These are phyloP conservation scores for Magnusiomyces suaveolens DNA, from an alignment of 1,139 yeast genomes.

Conservation along the genomic window DNA sequence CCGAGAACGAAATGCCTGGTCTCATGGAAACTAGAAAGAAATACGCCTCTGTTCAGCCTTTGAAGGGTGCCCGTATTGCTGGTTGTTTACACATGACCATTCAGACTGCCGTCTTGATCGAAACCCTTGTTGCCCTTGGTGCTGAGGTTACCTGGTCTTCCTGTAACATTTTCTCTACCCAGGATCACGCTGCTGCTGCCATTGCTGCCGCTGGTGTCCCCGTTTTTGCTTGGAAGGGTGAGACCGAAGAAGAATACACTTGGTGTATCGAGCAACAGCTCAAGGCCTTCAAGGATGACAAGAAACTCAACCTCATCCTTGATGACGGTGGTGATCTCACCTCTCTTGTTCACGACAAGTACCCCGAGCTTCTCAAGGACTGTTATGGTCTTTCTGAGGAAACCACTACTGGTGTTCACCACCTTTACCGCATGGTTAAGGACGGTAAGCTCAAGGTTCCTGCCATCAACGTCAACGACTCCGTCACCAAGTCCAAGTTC, in stretches of 20 bases:
- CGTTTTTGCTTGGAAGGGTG: slow-evolving; percentile 99
- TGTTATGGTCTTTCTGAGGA: slow-evolving; percentile 98
- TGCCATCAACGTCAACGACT: slow-evolving; percentile 98
- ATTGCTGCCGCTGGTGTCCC: slow-evolving; percentile 99
- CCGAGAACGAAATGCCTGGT: slow-evolving; percentile 99
- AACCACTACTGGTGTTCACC: slow-evolving; percentile 99
- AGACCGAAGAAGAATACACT: slow-evolving; percentile 97
- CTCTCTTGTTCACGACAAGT: slow-evolving; percentile 90
- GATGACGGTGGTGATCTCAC: slow-evolving; percentile 99
- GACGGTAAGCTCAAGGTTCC: slow-evolving; percentile 92
- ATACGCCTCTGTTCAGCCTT: slow-evolving; percentile 89
- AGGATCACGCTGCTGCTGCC: slow-evolving; percentile 99
- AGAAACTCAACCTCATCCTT: slow-evolving; percentile 92
- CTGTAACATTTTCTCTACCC: slow-evolving; percentile 99
- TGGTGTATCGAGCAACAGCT: slow-evolving; percentile 99
- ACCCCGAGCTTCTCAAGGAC: slow-evolving; percentile 94
- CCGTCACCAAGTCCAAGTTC: slow-evolving; percentile 98
- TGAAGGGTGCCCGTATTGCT: slow-evolving; percentile 97
- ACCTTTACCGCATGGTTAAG: slow-evolving; percentile 91
- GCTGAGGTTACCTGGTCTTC: slow-evolving; percentile 99
- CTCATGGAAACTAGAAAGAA: slow-evolving; percentile 93
- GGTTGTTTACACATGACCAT: slow-evolving; percentile 99
- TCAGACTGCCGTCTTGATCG: slow-evolving; percentile 98
- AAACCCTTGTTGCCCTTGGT: slow-evolving; percentile 94
- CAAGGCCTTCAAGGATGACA: slow-evolving; percentile 93